Evolutionary conservation across 1,284 basidiomycete species (phyloP), one percentile per base, ranked within the genome.

Genomic region (Moesziomyces sp.): DNA sequence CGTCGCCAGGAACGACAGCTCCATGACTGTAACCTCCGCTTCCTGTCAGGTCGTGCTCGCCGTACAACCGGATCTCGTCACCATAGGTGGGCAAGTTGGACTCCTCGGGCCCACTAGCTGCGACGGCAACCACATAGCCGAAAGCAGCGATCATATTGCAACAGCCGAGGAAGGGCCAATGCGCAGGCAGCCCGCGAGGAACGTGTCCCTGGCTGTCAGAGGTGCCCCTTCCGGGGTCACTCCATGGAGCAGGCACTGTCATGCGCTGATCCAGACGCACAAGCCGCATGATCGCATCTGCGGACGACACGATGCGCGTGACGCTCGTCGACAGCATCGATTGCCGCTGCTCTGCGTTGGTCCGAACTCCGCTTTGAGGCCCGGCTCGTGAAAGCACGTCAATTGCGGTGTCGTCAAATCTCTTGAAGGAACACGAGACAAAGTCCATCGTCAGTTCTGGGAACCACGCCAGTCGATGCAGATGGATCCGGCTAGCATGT

Each of bases 101-200:
- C 13, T 50, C 33, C 14, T 62, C 52, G 1, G 58, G 52, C 9
- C 58, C 58, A 35, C 52, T 55, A 5, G 59, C 59, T 8, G 59
- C 59, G n/a, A 62, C 59, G 3, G 59, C 59, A 1, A 62, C 59
- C 11, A 54, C 59, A 13, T 62, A 62, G 9, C 59, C 59, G 23
- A 55, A 62, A 2, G 59, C 52, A 14, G 59, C 59, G 16, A 62
- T 52, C 52, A 62, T 49, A 19, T 54, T 54, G 52, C 59, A 62
- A 30, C 59, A 62, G 11, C 47, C 53, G 8, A 62, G 35, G 33
- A 62, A 62, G 3, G 59, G 59, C 52, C 52, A 62, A 23, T 62
- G 59, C 7, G 47, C 48, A 23, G 52, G 52, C n/a, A 60, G 26
- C 21, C 33, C 26, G 46, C 14, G 6, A 18, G 44, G 21, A 13